Conservation (phyloP, 805 yeast genomes). For the Teunomyces pallodes region DNA sequence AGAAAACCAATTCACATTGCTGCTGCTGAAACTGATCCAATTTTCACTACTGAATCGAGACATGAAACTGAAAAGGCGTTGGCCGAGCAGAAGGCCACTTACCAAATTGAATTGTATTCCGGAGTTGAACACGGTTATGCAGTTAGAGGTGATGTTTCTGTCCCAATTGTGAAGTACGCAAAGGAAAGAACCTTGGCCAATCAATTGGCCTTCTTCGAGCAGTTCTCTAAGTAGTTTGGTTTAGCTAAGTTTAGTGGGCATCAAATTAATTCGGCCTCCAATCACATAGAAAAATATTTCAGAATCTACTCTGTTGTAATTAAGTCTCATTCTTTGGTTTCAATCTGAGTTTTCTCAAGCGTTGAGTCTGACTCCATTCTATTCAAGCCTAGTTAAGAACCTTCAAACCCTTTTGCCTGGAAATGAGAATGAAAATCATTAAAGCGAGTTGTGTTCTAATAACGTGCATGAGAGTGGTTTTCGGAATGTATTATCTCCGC, state of each 20-base stretch:
- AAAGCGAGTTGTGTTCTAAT: too few species aligned
- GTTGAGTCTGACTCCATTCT: too few species aligned
- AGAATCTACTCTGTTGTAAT: too few species aligned
- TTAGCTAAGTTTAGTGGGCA: background rate
- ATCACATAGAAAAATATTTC: too few species aligned
- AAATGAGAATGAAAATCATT: too few species aligned
- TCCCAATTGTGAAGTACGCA: constrained; percentile 57
- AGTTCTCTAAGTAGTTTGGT: background rate
- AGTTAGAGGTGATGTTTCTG: constrained; percentile 65
- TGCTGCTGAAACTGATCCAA: constrained; percentile 71
- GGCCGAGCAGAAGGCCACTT: constrained; percentile 49
- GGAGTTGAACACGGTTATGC: constrained; percentile 78
- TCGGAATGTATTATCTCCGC: too few species aligned
- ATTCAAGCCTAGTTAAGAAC: too few species aligned
- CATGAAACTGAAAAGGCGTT: constrained; percentile 57
- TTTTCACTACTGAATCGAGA: constrained; percentile 65
- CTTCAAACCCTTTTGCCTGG: too few species aligned
- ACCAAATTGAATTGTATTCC: constrained; percentile 59
- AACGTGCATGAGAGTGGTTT: too few species aligned
- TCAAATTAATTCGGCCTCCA: too few species aligned
- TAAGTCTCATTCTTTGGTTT: too few species aligned
- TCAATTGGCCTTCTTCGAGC: constrained; percentile 25
- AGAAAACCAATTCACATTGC: constrained; percentile 66
- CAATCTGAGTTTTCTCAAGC: too few species aligned
- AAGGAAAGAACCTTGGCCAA: constrained; percentile 59